Base-by-base conservation (phyloP, 2,329 filamentous ascomycete species). In the Aspergillus arachidicola region DNA sequence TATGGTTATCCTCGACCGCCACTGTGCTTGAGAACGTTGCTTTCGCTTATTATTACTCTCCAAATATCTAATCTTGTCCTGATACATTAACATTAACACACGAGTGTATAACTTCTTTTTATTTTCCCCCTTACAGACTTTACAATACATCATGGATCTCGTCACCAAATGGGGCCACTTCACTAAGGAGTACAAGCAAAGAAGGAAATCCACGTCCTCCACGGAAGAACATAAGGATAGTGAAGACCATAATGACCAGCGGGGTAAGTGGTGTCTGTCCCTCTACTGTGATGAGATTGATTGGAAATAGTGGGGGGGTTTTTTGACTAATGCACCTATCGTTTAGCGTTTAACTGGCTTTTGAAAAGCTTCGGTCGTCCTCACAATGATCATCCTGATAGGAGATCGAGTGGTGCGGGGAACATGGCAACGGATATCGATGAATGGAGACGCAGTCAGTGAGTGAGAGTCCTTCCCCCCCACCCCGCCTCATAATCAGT, bases 321-420 rank as follows among this genome's bases (percentile, higher is more conserved):
- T 16, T n/a, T n/a, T 5, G 5, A 51, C 55, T 58, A 48, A 59
- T 55, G 51, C 10, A 19, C 32, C 7, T 2, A 23, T 45, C 21
- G 4, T n/a, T n/a, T 38, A 87, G 87, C 76, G 84, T 10, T 90
- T 68, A 90, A 89, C 66, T 75, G 89, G 1, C 86, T 87, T 2
- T 83, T 89, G 69, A 63, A 63, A 4, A 65, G 56, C 19, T 65
- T 67, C 30, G 65, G 65, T 2, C 63, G 60, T 7, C 32, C 65
- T 9, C 58, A 64, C 12, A 61, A 67, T 48, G 65, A 67, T 36
- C 65, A 67, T 34, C 65, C 65, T 14, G 65, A 67, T 48, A 57
- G 65, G 56, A 58, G 58, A 55, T 61, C 63, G 11, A 67, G 63
- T 26, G 65, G 65, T 19, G 65, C 65, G 30, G 63, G 63, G 14